Base-by-base conservation (phyloP, 2,329 filamentous ascomycete species). In the Arthrobotrys musiformis region DNA sequence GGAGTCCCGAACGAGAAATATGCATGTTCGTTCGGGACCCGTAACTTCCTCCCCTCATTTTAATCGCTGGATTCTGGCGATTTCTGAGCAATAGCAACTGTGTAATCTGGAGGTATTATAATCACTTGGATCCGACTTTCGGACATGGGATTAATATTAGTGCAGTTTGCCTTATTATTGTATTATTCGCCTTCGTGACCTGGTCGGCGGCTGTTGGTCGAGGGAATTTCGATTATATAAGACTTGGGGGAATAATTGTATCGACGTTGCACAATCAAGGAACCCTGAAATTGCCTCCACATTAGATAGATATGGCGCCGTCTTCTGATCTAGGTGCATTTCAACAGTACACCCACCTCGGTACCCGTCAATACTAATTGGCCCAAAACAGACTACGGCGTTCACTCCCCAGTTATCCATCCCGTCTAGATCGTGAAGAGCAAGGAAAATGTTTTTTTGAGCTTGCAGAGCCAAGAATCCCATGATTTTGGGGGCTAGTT, bases 401-500 rank as follows among this genome's bases (percentile, higher is more conserved):
- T 37, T 40, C 33, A 2, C 13, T 15, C 46, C n/a, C n/a, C n/a
- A n/a, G n/a, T n/a, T n/a, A n/a, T n/a, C n/a, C n/a, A n/a, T n/a
- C n/a, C n/a, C n/a, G 17, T 35, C 28, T n/a, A 15, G 24, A 56
- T 33, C 11, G 17, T n/a, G 50, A 37, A 37, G n/a, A n/a, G n/a
- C n/a, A n/a, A n/a, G n/a, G n/a, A n/a, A 56, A 56, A 35, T 35
- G 19, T 11, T 37, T 22, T 19, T 35, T 19, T 35, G 28, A 22
- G 9, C 50, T 15, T 15, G 50, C 50, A 56, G 28, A 7, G 50
- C 50, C 50, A 56, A 56, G 50, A 22, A 37, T 56, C 50, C 50
- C 17, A 4, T 15, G 8, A 30, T 19, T 28, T 26, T 0, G 22
- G n/a, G n/a, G n/a, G 35, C 35, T 19, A 8, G 28, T 56, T 56